Percentiles rank a stretch among this genome's conserved stretches.
phyloP scores from a whole-genome alignment of 768 basidiomycete species.

The Collybiopsis luxurians region DNA sequence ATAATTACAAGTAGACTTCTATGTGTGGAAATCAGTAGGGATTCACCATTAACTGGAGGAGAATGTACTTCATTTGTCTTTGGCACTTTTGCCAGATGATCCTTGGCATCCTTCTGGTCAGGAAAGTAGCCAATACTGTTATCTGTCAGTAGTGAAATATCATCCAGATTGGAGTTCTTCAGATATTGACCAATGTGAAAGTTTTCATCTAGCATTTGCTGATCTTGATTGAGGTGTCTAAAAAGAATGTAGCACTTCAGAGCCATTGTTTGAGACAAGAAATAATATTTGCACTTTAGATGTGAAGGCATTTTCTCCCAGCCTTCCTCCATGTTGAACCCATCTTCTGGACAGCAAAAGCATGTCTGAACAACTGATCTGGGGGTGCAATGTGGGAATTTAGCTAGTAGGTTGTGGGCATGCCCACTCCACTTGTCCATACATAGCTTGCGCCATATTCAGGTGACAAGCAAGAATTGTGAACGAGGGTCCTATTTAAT shows the following conservation, averaged over 20 bases:
- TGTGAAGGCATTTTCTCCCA: background rate
- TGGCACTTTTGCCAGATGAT: background rate
- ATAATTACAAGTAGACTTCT: constrained; percentile 21
- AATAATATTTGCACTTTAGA: background rate
- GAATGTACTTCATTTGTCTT: background rate
- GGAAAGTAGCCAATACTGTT: background rate
- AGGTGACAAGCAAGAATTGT: background rate
- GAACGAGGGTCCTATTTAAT: background rate
- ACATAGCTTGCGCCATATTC: background rate
- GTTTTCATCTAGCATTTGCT: constrained; percentile 18
- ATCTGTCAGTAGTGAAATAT: constrained; percentile 14
- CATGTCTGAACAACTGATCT: background rate
- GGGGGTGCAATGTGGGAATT: background rate
- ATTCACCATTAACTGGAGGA: background rate
- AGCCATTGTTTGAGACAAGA: background rate
- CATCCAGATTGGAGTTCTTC: constrained; percentile 19
- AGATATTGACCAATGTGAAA: constrained; percentile 15
- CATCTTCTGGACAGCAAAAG: background rate
- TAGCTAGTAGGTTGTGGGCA: background rate
- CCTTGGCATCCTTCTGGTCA: background rate
- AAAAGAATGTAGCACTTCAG: background rate
- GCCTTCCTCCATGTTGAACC: background rate
- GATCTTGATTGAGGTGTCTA: constrained; percentile 16
- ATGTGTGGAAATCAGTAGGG: background rate
- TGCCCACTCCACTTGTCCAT: too few species aligned